These are phyloP conservation scores for Tulasnella sp. DNA, from an alignment of 768 basidiomycete species.

Conservation along the genomic window DNA sequence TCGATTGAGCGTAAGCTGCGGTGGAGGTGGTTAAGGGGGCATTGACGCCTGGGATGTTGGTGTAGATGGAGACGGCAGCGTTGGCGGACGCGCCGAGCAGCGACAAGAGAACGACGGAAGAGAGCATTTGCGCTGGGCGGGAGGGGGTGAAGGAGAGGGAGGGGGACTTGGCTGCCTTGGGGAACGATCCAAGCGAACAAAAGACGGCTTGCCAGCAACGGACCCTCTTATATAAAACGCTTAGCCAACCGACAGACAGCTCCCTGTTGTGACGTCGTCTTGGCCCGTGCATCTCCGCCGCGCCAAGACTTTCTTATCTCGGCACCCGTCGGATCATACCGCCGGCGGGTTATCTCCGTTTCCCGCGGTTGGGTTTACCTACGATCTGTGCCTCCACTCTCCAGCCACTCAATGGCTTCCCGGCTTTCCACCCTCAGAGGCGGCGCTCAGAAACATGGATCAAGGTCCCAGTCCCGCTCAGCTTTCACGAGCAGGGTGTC, in stretches of 20 bases:
- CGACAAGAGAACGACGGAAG: background rate
- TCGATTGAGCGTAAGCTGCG: background rate
- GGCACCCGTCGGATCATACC: background rate
- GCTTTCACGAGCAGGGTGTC: conserved; percentile 3
- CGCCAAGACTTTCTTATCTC: background rate
- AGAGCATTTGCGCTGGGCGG: background rate
- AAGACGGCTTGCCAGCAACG: background rate
- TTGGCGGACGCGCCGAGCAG: background rate
- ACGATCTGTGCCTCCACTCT: background rate
- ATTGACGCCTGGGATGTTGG: background rate
- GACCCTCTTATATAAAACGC: background rate
- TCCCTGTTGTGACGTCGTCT: background rate
- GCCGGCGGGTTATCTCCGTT: background rate
- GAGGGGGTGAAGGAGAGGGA: background rate
- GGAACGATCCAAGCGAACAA: background rate
- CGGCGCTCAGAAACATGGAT: background rate
- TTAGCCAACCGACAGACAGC: background rate
- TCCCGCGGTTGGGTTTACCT: background rate
- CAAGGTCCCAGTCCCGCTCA: background rate
- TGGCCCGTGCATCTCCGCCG: background rate
- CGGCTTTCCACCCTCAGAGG: background rate
- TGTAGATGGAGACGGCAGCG: conserved; percentile 10
- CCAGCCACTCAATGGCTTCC: background rate
- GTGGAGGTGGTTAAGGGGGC: background rate
- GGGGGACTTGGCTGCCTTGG: background rate